A percentile compares a stretch with the other conserved stretches of the same genome.
phyloP scores from a whole-genome alignment of 805 yeast genomes.

The Yarrowia deformans region DNA sequence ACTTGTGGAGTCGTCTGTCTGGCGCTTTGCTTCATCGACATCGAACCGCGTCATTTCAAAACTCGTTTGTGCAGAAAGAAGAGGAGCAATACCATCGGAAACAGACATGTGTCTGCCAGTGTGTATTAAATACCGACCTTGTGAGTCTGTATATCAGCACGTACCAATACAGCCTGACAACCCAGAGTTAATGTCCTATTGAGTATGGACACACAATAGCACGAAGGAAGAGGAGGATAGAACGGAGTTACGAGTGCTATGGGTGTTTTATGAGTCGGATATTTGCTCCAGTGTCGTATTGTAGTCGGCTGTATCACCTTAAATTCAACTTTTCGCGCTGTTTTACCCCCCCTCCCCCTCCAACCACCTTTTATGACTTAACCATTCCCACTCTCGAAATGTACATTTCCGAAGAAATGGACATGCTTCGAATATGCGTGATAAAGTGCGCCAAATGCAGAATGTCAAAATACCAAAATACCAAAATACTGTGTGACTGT shows the following conservation, averaged over 20 bases:
- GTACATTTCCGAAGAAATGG: slow-evolving; percentile 19
- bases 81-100: not conserved
- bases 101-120: slow-evolving; percentile 8
- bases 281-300: not conserved
- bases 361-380: not conserved
- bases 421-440: slow-evolving; percentile 10
- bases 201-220: not conserved
- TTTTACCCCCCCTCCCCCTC: not conserved
- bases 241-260: no score
- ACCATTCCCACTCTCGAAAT: not conserved
- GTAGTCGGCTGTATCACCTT: not conserved
- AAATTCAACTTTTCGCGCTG: not conserved
- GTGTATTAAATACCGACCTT: not conserved
- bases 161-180: slow-evolving; percentile 9
- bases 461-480: no score
- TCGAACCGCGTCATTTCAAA: slow-evolving; percentile 2
- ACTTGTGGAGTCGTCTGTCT: not conserved
- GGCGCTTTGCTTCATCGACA: not conserved
- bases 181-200: not conserved
- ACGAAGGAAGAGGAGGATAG: not conserved
- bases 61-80: not conserved
- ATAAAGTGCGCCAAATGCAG: slow-evolving; percentile 15
- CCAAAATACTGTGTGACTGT: no score
- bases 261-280: not conserved
- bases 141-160: not conserved